Evolutionary conservation across 352 stramenopile genomes (phyloP).

Genomic region (Thraustochytrium aureum): DNA sequence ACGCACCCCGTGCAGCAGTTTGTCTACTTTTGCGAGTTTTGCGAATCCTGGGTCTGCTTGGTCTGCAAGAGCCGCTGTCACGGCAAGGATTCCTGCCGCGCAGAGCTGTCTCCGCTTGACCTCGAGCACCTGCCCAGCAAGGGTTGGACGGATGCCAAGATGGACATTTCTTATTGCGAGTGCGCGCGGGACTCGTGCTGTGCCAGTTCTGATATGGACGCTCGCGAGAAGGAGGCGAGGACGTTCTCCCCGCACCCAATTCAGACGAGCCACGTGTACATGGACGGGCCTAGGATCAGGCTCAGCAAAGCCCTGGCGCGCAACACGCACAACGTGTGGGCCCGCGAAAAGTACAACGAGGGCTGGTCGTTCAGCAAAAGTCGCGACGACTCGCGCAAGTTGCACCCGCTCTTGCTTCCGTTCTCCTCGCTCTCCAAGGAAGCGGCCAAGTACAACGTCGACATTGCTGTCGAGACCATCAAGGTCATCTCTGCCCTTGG

Average conservation of each 20-base stretch:
- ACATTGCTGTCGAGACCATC: slow-evolving; percentile 45
- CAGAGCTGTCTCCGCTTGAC: not conserved
- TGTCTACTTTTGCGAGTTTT: slow-evolving; percentile 27
- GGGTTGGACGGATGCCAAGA: not conserved
- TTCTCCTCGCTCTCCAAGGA: slow-evolving; percentile 24
- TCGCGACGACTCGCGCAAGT: not conserved
- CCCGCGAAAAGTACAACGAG: not conserved
- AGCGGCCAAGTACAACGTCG: slow-evolving; percentile 37
- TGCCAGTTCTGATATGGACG: slow-evolving; percentile 17
- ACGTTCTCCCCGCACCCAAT: slow-evolving; percentile 35
- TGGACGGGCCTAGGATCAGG: not conserved
- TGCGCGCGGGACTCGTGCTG: slow-evolving; percentile 50
- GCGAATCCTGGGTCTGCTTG: slow-evolving; percentile 7
- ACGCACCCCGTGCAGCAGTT: slow-evolving; percentile 5
- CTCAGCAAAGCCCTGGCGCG: slow-evolving; percentile 24
- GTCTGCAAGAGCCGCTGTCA: slow-evolving; percentile 32
- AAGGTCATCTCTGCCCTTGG: slow-evolving; percentile 38
- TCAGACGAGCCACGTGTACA: slow-evolving; percentile 8
- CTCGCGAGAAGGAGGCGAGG: slow-evolving; percentile 30
- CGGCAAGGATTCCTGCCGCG: not conserved
- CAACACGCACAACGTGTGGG: slow-evolving; percentile 55
- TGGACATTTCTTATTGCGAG: slow-evolving; percentile 18
- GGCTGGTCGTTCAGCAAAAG: slow-evolving; percentile 14
- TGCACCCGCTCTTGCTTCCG: slow-evolving; percentile 41
- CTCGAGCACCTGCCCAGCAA: not conserved